Evolutionary conservation across 768 basidiomycete species (phyloP).

Genomic region (Phlebiopsis flavidoalba): DNA sequence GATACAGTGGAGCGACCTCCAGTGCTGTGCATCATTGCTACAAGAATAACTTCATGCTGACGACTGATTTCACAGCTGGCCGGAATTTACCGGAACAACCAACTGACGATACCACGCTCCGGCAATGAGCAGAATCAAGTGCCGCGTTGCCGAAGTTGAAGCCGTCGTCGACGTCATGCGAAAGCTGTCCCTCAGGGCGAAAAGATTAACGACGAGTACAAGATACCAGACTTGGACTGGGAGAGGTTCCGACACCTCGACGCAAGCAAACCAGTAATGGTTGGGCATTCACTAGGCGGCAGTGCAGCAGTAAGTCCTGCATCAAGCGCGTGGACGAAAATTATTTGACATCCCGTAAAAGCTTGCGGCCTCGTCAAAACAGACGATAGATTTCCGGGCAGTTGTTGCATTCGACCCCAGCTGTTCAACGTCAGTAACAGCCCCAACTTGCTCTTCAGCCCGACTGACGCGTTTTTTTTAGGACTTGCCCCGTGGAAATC

Average conservation of each 20-base stretch:
- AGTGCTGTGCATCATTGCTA: slow-evolving; percentile 8
- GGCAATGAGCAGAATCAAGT: slow-evolving; percentile 27
- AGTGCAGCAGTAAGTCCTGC: slow-evolving; percentile 22
- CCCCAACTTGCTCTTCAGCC: not conserved
- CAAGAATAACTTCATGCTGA: not conserved
- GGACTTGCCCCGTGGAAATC: slow-evolving; percentile 25
- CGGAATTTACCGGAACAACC: slow-evolving; percentile 26
- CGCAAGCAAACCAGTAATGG: slow-evolving; percentile 20
- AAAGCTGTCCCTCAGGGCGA: slow-evolving; percentile 9
- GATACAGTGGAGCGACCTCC: slow-evolving; percentile 26
- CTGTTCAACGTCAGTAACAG: slow-evolving; percentile 19
- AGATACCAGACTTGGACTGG: slow-evolving; percentile 13
- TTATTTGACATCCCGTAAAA: not conserved
- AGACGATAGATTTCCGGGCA: slow-evolving; percentile 21
- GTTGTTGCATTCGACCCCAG: slow-evolving; percentile 27
- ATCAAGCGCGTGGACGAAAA: not conserved
- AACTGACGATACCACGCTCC: slow-evolving; percentile 27
- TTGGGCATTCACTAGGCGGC: slow-evolving; percentile 30
- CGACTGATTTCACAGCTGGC: slow-evolving; percentile 16
- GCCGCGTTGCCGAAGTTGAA: slow-evolving; percentile 36
- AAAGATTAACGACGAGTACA: not conserved
- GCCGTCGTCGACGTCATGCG: slow-evolving; percentile 23
- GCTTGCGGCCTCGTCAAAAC: slow-evolving; percentile 22
- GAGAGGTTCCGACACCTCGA: slow-evolving; percentile 18
- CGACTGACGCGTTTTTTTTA: not conserved